phyloP scores from a whole-genome alignment of 1,284 basidiomycete genomes.

The Leccinum pseudoinsigne region DNA sequence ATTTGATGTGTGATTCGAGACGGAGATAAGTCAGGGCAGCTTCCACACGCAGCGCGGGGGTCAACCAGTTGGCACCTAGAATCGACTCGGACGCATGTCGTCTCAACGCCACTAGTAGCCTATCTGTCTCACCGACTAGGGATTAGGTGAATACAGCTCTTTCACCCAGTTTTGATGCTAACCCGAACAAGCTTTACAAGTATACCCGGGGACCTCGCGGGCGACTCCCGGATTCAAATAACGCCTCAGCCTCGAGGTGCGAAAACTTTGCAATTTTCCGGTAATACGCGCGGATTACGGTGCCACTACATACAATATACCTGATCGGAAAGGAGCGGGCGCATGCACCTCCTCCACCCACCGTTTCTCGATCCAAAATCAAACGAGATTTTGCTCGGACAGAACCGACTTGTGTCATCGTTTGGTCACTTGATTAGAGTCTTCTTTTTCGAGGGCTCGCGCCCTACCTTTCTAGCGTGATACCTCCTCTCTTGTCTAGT shows the following conservation, averaged over 20 bases:
- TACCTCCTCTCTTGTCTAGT: conserved; percentile 85
- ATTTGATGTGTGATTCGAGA: not conserved
- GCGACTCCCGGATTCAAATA: conserved; percentile 2
- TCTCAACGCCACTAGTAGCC: not conserved
- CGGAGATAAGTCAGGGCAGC: no score
- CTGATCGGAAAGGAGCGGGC: conserved; percentile 14
- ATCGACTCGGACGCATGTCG: conserved; percentile 6
- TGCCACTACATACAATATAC: conserved; percentile 2
- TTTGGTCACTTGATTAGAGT: conserved; percentile 7
- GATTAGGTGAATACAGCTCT: not conserved
- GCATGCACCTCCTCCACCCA: not conserved
- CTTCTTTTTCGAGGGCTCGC: conserved; percentile 56
- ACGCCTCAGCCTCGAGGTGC: conserved; percentile 10
- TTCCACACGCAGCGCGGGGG: no score
- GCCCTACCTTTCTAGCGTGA: conserved; percentile 82
- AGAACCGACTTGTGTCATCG: not conserved
- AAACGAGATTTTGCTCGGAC: not conserved
- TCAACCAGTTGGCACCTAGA: no score
- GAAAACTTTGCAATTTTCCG: conserved; percentile 9
- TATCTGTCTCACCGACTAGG: conserved; percentile 2
- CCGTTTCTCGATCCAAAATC: conserved; percentile 7
- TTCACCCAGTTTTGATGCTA: not conserved
- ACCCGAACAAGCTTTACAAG: not conserved
- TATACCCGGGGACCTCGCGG: conserved; percentile 1
- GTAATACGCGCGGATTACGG: conserved; percentile 13